Evolutionary conservation across 805 yeast species (phyloP), one percentile per base, ranked within the genome.

Genomic region (Blastobotrys chiropterorum): DNA sequence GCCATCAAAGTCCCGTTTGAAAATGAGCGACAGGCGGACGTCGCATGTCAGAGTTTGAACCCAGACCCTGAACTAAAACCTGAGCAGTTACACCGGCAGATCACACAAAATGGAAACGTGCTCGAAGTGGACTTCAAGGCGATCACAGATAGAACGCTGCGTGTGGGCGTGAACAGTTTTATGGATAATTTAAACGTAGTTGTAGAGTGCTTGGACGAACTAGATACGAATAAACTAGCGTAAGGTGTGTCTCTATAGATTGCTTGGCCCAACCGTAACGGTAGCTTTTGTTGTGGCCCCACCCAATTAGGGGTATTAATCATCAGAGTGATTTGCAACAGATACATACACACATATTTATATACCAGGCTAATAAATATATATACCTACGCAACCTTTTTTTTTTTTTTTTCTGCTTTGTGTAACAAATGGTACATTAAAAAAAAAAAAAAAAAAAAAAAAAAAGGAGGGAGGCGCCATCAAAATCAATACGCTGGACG

Each of bases 51-150:
- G n/a, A 73, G 88, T 2, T 72, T 88, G 19, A 59, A 69, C 2
- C 95, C 92, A 0, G 97, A 89, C 63, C 95, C 96, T 1, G 82
- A 85, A n/a, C 71, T 90, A 55, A 83, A 80, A 62, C 83, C 83
- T 1, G 73, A 77, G 49, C 94, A 87, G 64, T 72, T 89, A 46
- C 64, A 67, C 15, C 82, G 82, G 3, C 58, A 57, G 1, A 81
- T 81, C 55, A 44, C 62, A 3, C 62, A 69, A 0, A 62, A 69
- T 2, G 76, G 65, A 1, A 61, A 57, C 16, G 55, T 54, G 0
- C 70, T 88, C 41, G 53, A 64, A 1, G 77, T 82, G 26, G 56
- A 60, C 1, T 86, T 87, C 58, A 65, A 70, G 5, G 88, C 89
- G 1, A 72, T 74, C 0, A 82, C 86, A 48, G 95, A 86, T 57